Evolutionary conservation across 1,284 basidiomycete species (phyloP).

Genomic region (Sanghuangporus baumii): DNA sequence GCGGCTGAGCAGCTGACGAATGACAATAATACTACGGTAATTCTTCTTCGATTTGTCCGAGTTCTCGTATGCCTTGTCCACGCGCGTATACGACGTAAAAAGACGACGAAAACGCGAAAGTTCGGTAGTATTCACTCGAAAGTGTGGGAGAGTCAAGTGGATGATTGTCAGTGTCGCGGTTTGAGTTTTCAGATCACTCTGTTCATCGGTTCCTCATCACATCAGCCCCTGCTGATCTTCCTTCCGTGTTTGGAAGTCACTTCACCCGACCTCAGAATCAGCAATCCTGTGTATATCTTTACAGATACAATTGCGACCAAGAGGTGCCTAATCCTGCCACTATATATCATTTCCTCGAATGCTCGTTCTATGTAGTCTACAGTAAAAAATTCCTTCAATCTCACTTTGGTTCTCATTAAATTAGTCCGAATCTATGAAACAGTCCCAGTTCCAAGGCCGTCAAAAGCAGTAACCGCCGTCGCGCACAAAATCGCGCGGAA

Average conservation of each 20-base stretch:
- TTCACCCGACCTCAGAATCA: not conserved
- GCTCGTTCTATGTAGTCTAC: too few relatives aligned
- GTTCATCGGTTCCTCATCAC: not conserved
- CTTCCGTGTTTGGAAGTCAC: not conserved
- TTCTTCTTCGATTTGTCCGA: not conserved
- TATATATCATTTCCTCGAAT: too few relatives aligned
- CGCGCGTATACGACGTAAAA: not conserved
- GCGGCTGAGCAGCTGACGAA: not conserved
- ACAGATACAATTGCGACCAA: too few relatives aligned
- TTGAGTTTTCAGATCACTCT: not conserved
- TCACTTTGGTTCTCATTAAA: too few relatives aligned
- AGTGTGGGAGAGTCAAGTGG: not conserved
- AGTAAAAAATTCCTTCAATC: too few relatives aligned
- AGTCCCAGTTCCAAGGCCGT: too few relatives aligned
- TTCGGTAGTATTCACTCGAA: not conserved
- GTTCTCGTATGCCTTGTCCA: not conserved
- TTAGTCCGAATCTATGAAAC: too few relatives aligned
- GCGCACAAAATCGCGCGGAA: not conserved
- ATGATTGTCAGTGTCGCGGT: not conserved
- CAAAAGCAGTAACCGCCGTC: too few relatives aligned
- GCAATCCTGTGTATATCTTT: not conserved
- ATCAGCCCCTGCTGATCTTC: not conserved
- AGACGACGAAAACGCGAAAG: not conserved
- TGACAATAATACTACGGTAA: not conserved
- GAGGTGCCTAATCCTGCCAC: too few relatives aligned